Base-by-base conservation (phyloP, 2,329 filamentous ascomycete species). In the Diaporthe velutina region DNA sequence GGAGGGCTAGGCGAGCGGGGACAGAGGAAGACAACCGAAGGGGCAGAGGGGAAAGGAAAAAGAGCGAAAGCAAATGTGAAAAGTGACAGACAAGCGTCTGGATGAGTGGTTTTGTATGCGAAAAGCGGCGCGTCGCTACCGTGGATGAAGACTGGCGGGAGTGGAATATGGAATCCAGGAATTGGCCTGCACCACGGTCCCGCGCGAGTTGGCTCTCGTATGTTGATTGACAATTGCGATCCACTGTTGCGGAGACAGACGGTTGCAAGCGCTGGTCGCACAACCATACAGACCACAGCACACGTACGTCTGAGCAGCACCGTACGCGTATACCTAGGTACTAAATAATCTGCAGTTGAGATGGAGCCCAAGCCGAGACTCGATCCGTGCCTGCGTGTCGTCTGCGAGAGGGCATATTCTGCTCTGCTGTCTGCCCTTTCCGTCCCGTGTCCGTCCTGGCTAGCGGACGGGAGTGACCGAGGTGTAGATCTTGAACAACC, bases 31-130 rank as follows among this genome's bases (percentile, higher is more conserved):
- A 52, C 28, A 10, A 33, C 33, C 55, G 33, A 64, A 64, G 38
- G 19, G n/a, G n/a, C n/a, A 28, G 30, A 42, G 60, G 35, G 35
- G 5, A 38, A 38, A 67, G 5, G 10, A 38, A 67, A 67, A 67
- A 38, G n/a, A 38, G 64, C 64, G 22, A 52, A 33, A 33, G 45
- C 64, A 40, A 40, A 67, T 67, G 64, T 67, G 64, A 67, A 67
- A 67, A 52, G 33, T 67, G 64, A 52, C 64, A 52, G 45, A 40
- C 28, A 22, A 67, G 64, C 30, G 45, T 38, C 17, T 52, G 64
- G 45, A 52, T 13, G 22, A 52, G 19, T 52, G 61, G 30, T 50
- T 35, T 67, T 67, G 28, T 52, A 35, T 67, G 61, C 30, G 19
- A 38, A 67, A 13, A 52, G 30, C 61, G 45, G 42, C 28, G 61